Evolutionary conservation across 192 early-diverging fungal species (phyloP).

Genomic region (Allomyces arbusculus): DNA sequence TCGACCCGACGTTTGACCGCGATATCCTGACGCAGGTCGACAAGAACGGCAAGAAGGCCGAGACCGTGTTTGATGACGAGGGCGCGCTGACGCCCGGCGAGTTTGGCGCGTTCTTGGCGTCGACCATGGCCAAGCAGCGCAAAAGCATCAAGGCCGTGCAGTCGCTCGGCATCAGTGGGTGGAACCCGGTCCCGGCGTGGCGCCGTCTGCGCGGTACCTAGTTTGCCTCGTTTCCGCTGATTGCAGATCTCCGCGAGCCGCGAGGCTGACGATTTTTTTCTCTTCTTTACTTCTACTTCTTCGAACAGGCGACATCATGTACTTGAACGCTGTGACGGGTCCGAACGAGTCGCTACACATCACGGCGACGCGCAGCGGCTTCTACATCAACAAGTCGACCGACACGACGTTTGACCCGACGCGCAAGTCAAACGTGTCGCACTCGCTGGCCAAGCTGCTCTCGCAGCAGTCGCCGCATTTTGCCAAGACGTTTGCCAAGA

Average conservation of each 20-base stretch:
- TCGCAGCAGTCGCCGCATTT: constrained; percentile 50
- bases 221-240: too few relatives aligned
- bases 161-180: constrained; percentile 58
- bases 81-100: constrained; percentile 6
- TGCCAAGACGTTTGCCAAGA: constrained; percentile 33
- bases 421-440: constrained; percentile 16
- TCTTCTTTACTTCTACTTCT: too few relatives aligned
- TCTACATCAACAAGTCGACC: constrained; percentile 69
- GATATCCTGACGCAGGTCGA: constrained; percentile 3
- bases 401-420: constrained; percentile 41
- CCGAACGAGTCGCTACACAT: constrained; percentile 67
- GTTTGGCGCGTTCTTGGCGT: constrained; percentile 16
- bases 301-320: constrained; percentile 57
- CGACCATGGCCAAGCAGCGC: constrained; percentile 31
- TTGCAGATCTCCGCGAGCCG: too few relatives aligned
- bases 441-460: constrained; percentile 48
- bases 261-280: not conserved
- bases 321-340: constrained; percentile 67
- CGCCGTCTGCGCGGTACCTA: constrained; percentile 37
- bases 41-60: constrained; percentile 9
- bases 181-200: constrained; percentile 76
- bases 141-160: constrained; percentile 42
- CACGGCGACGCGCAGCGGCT: constrained; percentile 63
- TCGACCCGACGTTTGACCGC: constrained; percentile 1
- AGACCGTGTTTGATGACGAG: constrained; percentile 12